These are phyloP conservation scores for Euphorbia celastroides DNA, from an alignment of 441 rosid genomes.

Conservation along the genomic window DNA sequence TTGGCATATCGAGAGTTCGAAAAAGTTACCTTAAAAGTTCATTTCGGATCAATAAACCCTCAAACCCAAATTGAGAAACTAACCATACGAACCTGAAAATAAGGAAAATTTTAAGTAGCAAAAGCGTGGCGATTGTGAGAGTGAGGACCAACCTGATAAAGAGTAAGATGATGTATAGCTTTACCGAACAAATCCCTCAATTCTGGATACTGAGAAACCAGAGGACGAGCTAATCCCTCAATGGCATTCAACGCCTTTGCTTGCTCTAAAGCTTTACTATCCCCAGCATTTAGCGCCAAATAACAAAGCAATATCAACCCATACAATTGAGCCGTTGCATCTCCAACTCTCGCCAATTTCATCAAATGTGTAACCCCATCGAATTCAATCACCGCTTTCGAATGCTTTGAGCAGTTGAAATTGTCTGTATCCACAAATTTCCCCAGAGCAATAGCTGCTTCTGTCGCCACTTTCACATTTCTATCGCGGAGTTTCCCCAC, in stretches of 20 bases:
- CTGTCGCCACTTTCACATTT: slow-evolving; percentile 31
- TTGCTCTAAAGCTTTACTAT: slow-evolving; percentile 49
- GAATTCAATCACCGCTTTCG: slow-evolving; percentile 48
- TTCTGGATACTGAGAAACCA: slow-evolving; percentile 37
- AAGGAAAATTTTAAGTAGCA: slow-evolving; percentile 1
- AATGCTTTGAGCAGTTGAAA: slow-evolving; percentile 46
- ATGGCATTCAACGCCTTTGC: slow-evolving; percentile 41
- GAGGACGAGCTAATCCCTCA: slow-evolving; percentile 41
- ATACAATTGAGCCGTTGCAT: slow-evolving; percentile 32
- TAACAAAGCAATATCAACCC: slow-evolving; percentile 39
- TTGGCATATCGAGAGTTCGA: too few species aligned
- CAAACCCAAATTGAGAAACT: too few species aligned
- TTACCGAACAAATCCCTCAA: slow-evolving; percentile 38
- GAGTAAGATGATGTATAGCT: slow-evolving; percentile 46
- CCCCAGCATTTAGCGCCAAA: slow-evolving; percentile 45
- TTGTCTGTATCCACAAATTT: slow-evolving; percentile 52
- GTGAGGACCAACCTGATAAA: slow-evolving; percentile 44
- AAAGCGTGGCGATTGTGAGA: slow-evolving; percentile 26
- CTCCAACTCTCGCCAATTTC: slow-evolving; percentile 30
- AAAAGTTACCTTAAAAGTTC: too few species aligned
- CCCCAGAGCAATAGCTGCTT: slow-evolving; percentile 46
- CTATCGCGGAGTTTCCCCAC: slow-evolving; percentile 34
- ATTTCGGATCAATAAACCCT: too few species aligned
- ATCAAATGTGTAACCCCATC: slow-evolving; percentile 40
- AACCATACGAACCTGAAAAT: neutral